These are phyloP conservation scores for Tylopilus rubrobrunneus DNA, from an alignment of 768 basidiomycete genomes.

Conservation along the genomic window DNA sequence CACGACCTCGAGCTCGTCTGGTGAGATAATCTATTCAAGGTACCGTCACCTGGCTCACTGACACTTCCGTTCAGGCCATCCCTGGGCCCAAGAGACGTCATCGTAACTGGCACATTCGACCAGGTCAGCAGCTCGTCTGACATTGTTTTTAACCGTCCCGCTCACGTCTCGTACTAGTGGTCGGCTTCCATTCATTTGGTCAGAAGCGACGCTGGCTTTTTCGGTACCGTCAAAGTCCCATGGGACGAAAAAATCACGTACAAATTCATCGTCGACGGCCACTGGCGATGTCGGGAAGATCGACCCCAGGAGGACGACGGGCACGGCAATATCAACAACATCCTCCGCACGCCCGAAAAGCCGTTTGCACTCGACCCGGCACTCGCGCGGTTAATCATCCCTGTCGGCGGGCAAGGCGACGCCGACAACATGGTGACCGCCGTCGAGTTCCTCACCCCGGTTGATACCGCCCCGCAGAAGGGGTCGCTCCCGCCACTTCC, in stretches of 20 bases:
- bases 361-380: conserved; percentile 21
- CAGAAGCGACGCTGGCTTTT: conserved; percentile 53
- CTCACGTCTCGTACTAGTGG: conserved; percentile 44
- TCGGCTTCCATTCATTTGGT: conserved; percentile 51
- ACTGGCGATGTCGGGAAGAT: conserved; percentile 53
- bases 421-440: conserved; percentile 25
- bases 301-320: conserved; percentile 59
- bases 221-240: conserved; percentile 49
- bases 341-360: conserved; percentile 51
- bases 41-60: not conserved
- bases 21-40: conserved; percentile 31
- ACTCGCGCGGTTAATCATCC: conserved; percentile 16
- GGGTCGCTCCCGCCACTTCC: conserved; percentile 8
- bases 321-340: conserved; percentile 68
- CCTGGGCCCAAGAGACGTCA: conserved; percentile 49
- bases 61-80: conserved; percentile 49
- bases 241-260: conserved; percentile 63
- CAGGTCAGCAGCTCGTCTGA: conserved; percentile 43
- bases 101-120: conserved; percentile 78
- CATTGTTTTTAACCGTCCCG: not conserved
- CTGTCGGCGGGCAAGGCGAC: conserved; percentile 10
- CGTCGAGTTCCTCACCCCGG: conserved; percentile 16
- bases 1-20: conserved; percentile 54
- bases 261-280: conserved; percentile 79
- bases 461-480: conserved; percentile 8